Base-by-base conservation (phyloP, 2,329 filamentous ascomycete genomes). In the Xylaria arbuscula region DNA sequence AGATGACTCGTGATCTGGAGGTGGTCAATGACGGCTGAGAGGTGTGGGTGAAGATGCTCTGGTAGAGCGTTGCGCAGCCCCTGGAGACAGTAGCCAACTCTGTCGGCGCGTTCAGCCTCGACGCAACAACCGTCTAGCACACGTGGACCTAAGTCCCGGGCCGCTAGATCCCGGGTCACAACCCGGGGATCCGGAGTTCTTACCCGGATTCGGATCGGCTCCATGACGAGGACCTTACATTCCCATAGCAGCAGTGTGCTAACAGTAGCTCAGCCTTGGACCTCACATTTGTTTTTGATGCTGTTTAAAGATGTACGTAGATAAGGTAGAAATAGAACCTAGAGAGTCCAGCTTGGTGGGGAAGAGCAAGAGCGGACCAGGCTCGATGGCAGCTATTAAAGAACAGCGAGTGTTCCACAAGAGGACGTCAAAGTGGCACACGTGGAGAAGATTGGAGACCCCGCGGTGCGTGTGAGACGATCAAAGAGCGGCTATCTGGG, bases 71-170 rank as follows among this genome's bases (percentile, higher is more conserved):
- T 76, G 51, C 85, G 82, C 38, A 90, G 80, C 7, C 81, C 83
- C 40, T 87, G 81, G 13, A 90, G 81, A 45, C 81, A 80, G 19
- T 79, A 72, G 45, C 82, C 81, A 50, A 87, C 83, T 13, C 81
- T 72, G 59, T 87, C 84, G 61, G 84, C 85, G 69, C 84, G 81
- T 64, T 86, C 81, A 28, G 87, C 86, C 77, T 89, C 87, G 62
- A 79, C 74, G 72, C 82, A 87, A 74, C 87, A 89, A 40, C 86
- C 85, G 66, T 81, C 78, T 42, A 88, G 80, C 24, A 88, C 78
- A 22, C 82, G 77, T 53, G 75, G 72, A 22, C 76, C 70, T 59
- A 72, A 66, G 55, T 74, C 71, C n/a, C 74, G 75, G 45, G 56
- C 53, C 40, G 76, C 70, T 54, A 70, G 68, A 48, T 74, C 69